Evolutionary conservation across 2,329 filamentous ascomycete species (phyloP), one percentile per base, ranked within the genome.

Genomic region (Fusarium heterosporum): DNA sequence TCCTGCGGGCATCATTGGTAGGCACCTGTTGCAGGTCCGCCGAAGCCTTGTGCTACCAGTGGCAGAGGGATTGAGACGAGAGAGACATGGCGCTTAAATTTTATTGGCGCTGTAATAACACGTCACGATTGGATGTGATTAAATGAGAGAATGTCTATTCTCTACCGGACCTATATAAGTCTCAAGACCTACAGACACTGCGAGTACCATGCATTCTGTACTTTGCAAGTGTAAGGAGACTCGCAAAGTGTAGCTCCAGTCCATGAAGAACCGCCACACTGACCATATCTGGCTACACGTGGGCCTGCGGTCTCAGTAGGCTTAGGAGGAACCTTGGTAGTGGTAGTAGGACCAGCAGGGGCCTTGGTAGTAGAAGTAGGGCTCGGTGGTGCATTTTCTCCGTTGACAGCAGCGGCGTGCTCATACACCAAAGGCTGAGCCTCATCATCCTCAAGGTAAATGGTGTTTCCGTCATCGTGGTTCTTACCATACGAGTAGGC

Each of bases 401-500:
- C 74, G 13, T 81, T 77, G 40, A 83, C 75, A 10, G 73, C 75
- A 61, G 76, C 76, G 3, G 81, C 82, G 49, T 84, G 81, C 51
- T 80, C 73, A 58, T 82, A 82, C 0, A 84, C 77, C 43, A 84
- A 64, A 12, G 73, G 62, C 68, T 80, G 70, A 1, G 82, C 82
- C 72, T 86, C 79, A 4, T 79, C 77, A 13, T 83, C 80, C 26
- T 87, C 84, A 29, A 86, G 65, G 66, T 79, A 87, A 47, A 87
- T 85, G 2, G 85, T 87, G 70, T 87, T 87, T 0, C 84, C 84
- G 52, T 87, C 85, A 41, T 87, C 76, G 49, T 87, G 76, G 70
- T 87, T 87, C 40, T 79, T 78, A 1, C 85, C 84, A 38, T 84
- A 85, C 5, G 83, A 85, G 67, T 81, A 86, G 1, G 77, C 77